Base-by-base conservation (phyloP, 306 rosid genomes). In the Hippophae rhamnoides region DNA sequence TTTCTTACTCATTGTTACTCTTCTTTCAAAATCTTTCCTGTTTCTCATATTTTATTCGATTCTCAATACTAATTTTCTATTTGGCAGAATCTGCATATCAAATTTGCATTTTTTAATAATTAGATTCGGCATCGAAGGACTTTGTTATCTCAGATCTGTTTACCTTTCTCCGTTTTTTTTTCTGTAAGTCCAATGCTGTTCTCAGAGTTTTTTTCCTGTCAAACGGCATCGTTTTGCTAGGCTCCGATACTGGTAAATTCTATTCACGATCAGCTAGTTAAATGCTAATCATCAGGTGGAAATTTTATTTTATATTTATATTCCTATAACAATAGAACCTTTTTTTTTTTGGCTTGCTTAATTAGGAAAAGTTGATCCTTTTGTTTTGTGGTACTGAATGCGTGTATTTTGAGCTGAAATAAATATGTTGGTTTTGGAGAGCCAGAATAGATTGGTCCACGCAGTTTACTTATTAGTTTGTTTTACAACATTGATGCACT, bases 71-170 rank as follows among this genome's bases (percentile, higher is more conserved):
- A 18, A 2, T 2, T 1, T 31, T 31, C 38, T 2, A 31, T 31
- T 31, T 31, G 38, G 38, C 5, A 31, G 5, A 31, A 2, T 31
- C 38, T 31, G 5, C 38, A 2, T 2, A 31, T 31, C 3, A 2
- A 31, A 31, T 31, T 1, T 4, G 5, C 5, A 31, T 31, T 31
- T 31, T 31, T 4, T 31, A 4, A 12, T 18, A 18, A 3, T 6
- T 5, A 5, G 13, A 18, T 49, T 13, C 8, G 8, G n/a, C 12
- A 49, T 18, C 23, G 8, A 53, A 43, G 52, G 11, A 10, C 59
- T 8, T 43, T 63, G 49, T 48, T 38, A 5, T 70, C 43, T 10
- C 69, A 47, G 10, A 10, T 70, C 68, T 64, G 70, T 23, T 5
- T 31, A 18, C 13, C 45, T 42, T 60, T 47, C 23, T 18, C 26